Base-by-base conservation (phyloP, 768 basidiomycete species). In the Austroboletus eburneus region DNA sequence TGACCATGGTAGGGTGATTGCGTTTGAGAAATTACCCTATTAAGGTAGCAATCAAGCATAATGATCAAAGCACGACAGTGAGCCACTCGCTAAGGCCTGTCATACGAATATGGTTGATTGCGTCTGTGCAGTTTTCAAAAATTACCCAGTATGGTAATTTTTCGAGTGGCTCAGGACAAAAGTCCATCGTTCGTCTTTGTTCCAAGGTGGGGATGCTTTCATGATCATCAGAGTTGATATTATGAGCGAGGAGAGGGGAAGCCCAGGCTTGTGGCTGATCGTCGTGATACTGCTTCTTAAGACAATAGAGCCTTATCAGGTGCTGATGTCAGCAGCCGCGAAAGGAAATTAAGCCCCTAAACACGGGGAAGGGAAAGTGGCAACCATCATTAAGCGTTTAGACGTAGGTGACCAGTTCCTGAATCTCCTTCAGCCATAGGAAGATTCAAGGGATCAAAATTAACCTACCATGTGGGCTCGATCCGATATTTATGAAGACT, bases 1-100 rank as follows among this genome's bases (percentile, higher is more conserved):
- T 52, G 52, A 39, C 51, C 52, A 27, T 27, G 12, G 34, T 48
- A 38, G 42, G 18, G 32, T 50, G 62, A 66, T 65, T 66, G 64
- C 54, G 43, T 52, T 35, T 46, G 51, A 36, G 46, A 57, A 51
- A 51, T 50, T 62, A 50, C 50, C 55, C 39, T 24, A 44, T 57
- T 41, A 50, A 54, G 43, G 20, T 32, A 52, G 55, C 59, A 62
- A 57, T 66, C 57, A 17, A 18, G n/a, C 18, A 13, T 16, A 29
- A 9, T 21, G 57, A 53, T 30, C 54, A 39, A 54, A 61, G 48
- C 45, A 20, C 32, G 36, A 47, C 41, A 49, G 18, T 42, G 42
- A 18, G 47, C 55, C 60, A 56, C 57, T 49, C 46, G 50, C 33
- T 29, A 40, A 64, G 35, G 39, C 10, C n/a, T 16, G 29, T 34